Base-by-base conservation (phyloP, 768 basidiomycete species). In the Naganishia vaughanmartiniae region DNA sequence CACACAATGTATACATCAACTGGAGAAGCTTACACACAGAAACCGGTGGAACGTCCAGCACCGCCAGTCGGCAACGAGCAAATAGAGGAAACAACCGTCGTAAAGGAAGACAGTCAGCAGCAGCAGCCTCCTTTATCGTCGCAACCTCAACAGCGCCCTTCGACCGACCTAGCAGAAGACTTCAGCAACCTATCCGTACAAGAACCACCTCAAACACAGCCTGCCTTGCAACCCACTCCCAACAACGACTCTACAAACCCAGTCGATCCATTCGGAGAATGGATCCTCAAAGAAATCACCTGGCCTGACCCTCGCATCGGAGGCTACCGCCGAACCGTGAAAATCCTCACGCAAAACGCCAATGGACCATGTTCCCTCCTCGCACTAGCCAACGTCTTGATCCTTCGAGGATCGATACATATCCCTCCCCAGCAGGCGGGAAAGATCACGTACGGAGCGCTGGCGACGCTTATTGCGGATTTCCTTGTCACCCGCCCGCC, bases 391-490 rank as follows among this genome's bases (percentile, higher is more conserved):
- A 96, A 96, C 78, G 90, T 93, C 63, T 85, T 95, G 34, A 88
- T 95, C 71, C 84, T 96, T 1, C 87, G 92, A n/a, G 89, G 88
- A 63, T 85, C 90, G 74, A 91, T 95, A 72, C 81, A 86, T 65
- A 88, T 96, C 72, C 84, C 85, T 39, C 90, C 91, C 0, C 83
- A 78, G 26, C 88, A 90, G 31, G n/a, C n/a, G n/a, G 84, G 81
- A 36, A 87, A 85, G 24, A 92, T 91, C 28, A 89, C 90, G 19
- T 96, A 94, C 81, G 89, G 91, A 70, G 88, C 89, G 70, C 87
- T 96, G 26, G 88, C 92, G 4, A 87, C 90, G 73, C 84, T 93
- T 63, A 85, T 96, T 26, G 93, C 87, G 39, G 91, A 92, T 75
- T 89, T 90, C 77, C 87, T 96, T 60, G 83, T 95, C 48, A 82